Conservation (phyloP, 768 basidiomycete species). For the Podaxis rugospora region DNA sequence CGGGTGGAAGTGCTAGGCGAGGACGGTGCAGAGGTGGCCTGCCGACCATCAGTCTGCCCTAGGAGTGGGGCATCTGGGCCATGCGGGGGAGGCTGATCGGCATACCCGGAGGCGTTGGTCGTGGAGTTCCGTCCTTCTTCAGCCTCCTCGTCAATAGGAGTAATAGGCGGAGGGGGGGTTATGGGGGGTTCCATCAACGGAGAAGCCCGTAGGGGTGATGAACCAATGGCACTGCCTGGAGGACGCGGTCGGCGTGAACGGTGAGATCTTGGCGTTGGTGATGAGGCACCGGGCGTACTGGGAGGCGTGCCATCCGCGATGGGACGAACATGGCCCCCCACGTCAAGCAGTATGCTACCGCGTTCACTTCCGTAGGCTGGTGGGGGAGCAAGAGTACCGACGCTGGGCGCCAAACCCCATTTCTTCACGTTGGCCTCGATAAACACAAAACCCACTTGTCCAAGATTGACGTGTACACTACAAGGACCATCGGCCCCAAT, state of each 20-base stretch:
- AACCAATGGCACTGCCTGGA: slow-evolving; percentile 38
- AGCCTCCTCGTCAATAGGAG: slow-evolving; percentile 64
- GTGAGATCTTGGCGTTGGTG: slow-evolving; percentile 45
- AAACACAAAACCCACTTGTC: slow-evolving; percentile 97
- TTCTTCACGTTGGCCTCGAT: slow-evolving; percentile 99
- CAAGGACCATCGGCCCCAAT: slow-evolving; percentile 96
- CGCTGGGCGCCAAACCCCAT: slow-evolving; percentile 97
- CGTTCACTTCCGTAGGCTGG: slow-evolving; percentile 97
- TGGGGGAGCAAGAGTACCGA: slow-evolving; percentile 94
- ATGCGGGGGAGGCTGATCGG: slow-evolving; percentile 7
- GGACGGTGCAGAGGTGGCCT: slow-evolving; percentile 20
- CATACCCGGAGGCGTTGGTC: slow-evolving; percentile 17
- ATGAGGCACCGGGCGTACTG: slow-evolving; percentile 40
- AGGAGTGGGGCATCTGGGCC: slow-evolving; percentile 22
- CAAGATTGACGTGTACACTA: slow-evolving; percentile 95
- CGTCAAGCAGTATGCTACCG: slow-evolving; percentile 92
- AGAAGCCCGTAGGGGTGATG: slow-evolving; percentile 64
- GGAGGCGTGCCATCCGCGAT: slow-evolving; percentile 34
- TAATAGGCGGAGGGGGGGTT: slow-evolving; percentile 66
- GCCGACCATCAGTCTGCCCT: slow-evolving; percentile 10
- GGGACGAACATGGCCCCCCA: slow-evolving; percentile 57
- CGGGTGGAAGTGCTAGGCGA: slow-evolving; percentile 45
- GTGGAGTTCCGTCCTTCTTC: slow-evolving; percentile 31
- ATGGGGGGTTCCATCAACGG: slow-evolving; percentile 37
- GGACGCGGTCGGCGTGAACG: slow-evolving; percentile 59